Evolutionary conservation across 306 rosid species (phyloP).

Genomic region (barrel medic (Medicago truncatula)): DNA sequence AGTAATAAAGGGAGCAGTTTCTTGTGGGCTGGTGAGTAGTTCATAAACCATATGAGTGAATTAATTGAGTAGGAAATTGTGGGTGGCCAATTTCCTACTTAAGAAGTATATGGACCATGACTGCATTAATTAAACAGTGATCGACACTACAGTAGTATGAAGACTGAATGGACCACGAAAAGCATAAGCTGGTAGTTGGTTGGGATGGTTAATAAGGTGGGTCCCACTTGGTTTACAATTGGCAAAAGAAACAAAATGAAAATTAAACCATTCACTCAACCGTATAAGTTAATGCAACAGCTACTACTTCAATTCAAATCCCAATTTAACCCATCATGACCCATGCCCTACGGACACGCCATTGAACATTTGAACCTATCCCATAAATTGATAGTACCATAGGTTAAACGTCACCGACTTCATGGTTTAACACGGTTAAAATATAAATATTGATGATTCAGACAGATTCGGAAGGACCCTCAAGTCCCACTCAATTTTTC

Average conservation of each 20-base stretch:
- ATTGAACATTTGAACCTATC: constrained; percentile 1
- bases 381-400: neutral
- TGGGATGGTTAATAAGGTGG: constrained; percentile 53
- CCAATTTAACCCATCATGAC: constrained; percentile 12
- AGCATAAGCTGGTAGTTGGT: constrained; percentile 47
- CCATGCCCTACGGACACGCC: constrained; percentile 18
- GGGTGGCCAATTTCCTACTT: constrained; percentile 30
- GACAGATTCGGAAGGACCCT: neutral
- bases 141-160: constrained; percentile 4
- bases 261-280: constrained; percentile 22
- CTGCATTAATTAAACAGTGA: constrained; percentile 39
- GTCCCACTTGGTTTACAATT: constrained; percentile 40
- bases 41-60: constrained; percentile 41
- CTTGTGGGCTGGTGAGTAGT: neutral
- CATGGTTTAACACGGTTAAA: neutral
- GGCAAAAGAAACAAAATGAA: neutral
- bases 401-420: neutral
- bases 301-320: neutral
- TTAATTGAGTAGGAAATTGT: constrained; percentile 33
- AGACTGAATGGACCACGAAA: constrained; percentile 37
- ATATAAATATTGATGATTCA: constrained; percentile 17
- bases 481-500: neutral
- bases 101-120: constrained; percentile 28
- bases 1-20: neutral
- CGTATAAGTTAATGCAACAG: constrained; percentile 27